Conservation (phyloP, 2,329 filamentous ascomycete species). For the Calonectria hongkongensis region DNA sequence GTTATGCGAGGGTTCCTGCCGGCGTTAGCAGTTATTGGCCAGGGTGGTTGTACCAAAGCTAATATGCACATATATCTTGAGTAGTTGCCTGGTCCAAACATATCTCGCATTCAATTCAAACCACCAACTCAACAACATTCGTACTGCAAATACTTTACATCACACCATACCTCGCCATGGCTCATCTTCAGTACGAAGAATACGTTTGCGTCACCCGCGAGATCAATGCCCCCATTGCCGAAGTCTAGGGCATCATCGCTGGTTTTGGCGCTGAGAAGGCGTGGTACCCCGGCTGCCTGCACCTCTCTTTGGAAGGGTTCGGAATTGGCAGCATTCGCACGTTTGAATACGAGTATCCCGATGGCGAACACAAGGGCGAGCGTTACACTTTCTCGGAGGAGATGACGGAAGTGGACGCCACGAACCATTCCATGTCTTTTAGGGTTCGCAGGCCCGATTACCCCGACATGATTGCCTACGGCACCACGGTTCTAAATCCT, state of each 20-base stretch:
- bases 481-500: conserved; percentile 19
- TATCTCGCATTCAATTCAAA: not conserved
- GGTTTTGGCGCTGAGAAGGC: conserved; percentile 11
- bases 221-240: conserved; percentile 23
- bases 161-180: not conserved
- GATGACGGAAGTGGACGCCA: conserved; percentile 9
- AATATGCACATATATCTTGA: not conserved
- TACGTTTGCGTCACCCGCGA: conserved; percentile 27
- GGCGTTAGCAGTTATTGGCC: no score
- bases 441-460: conserved; percentile 27
- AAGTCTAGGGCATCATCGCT: conserved; percentile 25
- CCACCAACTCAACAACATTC: not conserved
- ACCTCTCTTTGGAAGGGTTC: conserved; percentile 5
- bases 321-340: conserved; percentile 24
- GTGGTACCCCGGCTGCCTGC: conserved; percentile 25
- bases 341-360: conserved; percentile 26
- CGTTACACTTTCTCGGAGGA: conserved; percentile 24
- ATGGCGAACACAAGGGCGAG: conserved; percentile 26
- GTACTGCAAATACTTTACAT: not conserved
- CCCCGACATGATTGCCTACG: conserved; percentile 28
- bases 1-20: no score
- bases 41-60: no score
- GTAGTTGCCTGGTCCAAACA: not conserved
- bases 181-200: conserved; percentile 1
- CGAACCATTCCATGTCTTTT: conserved; percentile 25